Evolutionary conservation across 768 basidiomycete genomes (phyloP), one percentile per base, ranked within the genome.

Genomic region (Lactifluus echinatus): DNA sequence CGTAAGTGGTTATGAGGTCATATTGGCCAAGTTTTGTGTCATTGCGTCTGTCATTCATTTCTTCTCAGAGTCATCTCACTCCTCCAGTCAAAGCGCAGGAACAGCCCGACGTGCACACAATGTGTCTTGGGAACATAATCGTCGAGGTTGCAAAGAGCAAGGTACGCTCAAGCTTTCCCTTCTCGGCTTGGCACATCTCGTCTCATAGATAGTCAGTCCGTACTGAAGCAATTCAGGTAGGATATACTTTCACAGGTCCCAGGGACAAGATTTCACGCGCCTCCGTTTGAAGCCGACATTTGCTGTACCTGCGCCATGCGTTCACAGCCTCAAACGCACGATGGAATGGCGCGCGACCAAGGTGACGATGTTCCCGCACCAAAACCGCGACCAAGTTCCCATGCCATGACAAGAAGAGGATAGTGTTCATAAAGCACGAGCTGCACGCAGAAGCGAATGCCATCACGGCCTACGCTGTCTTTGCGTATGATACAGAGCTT

Each of bases 351-450:
- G 75, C 12, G 74, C 72, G 12, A 60, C 65, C 19, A 61, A 67
- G 3, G 59, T 19, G 70, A 59, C 63, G 76, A 76, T 15, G 68
- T 74, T 17, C 68, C 77, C 15, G 34, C 66, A 19, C 56, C 66
- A 15, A 64, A 55, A 21, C 70, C 60, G 63, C 75, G 74, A 36
- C 79, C 95, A 50, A 89, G 81, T 7, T 79, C 90, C 0, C 79
- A 78, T 50, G 89, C n/a, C n/a, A n/a, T n/a, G n/a, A n/a, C n/a
- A 97, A 95, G 76, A 90, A 94, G 73, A 89, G 85, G 62, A 82
- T 97, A 52, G 90, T 93, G 0, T 96, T 93, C 70, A 96, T 98
- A 68, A 89, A 93, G 67, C 84, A 85, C 53, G 91, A 95, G 64
- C 82, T 97, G 66, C 93, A 98, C 71, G 74, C 83, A 2, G 77